Evolutionary conservation across 1,284 basidiomycete species (phyloP).

Genomic region (Kwoniella shivajii): DNA sequence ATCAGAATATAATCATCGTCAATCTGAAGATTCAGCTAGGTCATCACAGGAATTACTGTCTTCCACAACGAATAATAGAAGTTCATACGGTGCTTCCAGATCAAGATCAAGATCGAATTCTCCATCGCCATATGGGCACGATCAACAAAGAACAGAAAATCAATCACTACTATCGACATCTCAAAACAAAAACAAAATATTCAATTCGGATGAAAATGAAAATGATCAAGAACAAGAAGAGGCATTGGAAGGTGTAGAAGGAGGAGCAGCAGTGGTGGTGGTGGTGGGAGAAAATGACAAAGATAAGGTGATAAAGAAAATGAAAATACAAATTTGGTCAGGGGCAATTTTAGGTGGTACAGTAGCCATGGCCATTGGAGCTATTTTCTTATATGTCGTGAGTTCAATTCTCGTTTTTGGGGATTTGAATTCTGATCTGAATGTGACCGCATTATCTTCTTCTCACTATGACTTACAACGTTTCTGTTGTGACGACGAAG

Average conservation of each 20-base stretch:
- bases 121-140: neutral
- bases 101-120: neutral
- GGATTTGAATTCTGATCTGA: too few relatives aligned
- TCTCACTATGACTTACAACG: too few relatives aligned
- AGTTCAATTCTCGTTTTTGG: slow-evolving; percentile 13
- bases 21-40: slow-evolving; percentile 16
- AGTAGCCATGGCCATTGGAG: slow-evolving; percentile 68
- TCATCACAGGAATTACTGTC: slow-evolving; percentile 19
- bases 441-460: too few relatives aligned
- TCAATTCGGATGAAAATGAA: neutral
- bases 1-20: neutral
- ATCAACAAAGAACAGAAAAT: neutral
- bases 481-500: too few relatives aligned
- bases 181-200: neutral
- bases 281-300: too few relatives aligned
- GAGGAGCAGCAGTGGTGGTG: neutral
- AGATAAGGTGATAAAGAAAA: slow-evolving; percentile 22
- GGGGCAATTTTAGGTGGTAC: slow-evolving; percentile 71
- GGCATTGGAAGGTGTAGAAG: slow-evolving; percentile 8
- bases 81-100: slow-evolving; percentile 10
- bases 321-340: slow-evolving; percentile 65
- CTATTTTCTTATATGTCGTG: slow-evolving; percentile 54
- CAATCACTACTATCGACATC: neutral
- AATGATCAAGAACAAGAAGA: slow-evolving; percentile 1
- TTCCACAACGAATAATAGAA: neutral